phyloP scores from a whole-genome alignment of 208 protist species.

The Leishmania tropica region DNA sequence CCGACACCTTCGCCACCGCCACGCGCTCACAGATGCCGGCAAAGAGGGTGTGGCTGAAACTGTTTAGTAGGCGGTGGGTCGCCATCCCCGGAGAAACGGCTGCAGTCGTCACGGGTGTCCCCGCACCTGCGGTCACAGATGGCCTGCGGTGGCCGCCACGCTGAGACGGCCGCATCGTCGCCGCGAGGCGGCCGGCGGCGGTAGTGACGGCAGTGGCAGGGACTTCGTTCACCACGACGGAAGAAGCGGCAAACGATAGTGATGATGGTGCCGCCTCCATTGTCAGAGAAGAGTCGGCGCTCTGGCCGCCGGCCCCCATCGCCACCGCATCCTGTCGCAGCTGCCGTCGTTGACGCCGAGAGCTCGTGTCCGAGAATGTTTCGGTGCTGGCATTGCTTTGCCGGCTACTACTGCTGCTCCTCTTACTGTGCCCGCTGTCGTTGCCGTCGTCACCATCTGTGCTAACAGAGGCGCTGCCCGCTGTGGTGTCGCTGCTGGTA shows the following conservation, averaged over 20 bases:
- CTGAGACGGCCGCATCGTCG: not conserved
- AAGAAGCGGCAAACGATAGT: not conserved
- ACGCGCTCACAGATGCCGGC: slow-evolving; percentile 36
- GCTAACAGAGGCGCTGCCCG: not conserved
- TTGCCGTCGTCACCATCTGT: not conserved
- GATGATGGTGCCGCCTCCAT: not conserved
- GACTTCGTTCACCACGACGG: not conserved
- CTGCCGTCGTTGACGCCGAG: not conserved
- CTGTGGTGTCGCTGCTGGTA: not conserved
- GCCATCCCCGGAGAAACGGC: slow-evolving; percentile 21
- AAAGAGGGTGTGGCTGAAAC: slow-evolving; percentile 65
- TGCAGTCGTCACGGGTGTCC: not conserved
- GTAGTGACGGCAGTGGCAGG: not conserved
- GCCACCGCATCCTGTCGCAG: not conserved
- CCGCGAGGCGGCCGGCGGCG: not conserved
- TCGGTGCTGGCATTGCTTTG: not conserved
- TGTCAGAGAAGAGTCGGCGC: slow-evolving; percentile 14
- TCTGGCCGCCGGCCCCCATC: slow-evolving; percentile 1
- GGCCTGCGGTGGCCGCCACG: not conserved
- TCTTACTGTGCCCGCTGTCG: not conserved
- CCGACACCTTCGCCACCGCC: not conserved
- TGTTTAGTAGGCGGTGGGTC: slow-evolving; percentile 80
- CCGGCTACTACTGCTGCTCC: slow-evolving; percentile 6
- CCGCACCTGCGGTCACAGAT: not conserved
- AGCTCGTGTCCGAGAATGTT: slow-evolving; percentile 4